Evolutionary conservation across 129 eudicot species (phyloP).

Genomic region (Arctium minus): DNA sequence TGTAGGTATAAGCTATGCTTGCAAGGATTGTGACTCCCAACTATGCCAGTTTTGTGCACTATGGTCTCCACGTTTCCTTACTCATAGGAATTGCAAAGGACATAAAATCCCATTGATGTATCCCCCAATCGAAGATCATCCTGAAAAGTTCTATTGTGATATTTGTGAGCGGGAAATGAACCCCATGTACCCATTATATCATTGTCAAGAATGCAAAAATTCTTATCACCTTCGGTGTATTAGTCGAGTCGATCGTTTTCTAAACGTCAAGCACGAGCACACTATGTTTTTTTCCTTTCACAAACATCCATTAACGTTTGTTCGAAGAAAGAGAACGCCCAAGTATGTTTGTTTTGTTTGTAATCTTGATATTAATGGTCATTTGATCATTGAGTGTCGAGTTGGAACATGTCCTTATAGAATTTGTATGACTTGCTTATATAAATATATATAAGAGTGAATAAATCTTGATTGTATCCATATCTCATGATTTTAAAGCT

Average conservation of each 20-base stretch:
- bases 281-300: neutral
- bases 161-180: slow-evolving; percentile 1
- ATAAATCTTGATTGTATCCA: too few relatives aligned
- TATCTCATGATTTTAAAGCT: too few relatives aligned
- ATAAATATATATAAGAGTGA: too few relatives aligned
- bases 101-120: slow-evolving; percentile 1
- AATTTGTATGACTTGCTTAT: too few relatives aligned
- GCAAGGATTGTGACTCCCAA: neutral
- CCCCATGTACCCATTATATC: neutral
- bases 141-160: slow-evolving; percentile 6
- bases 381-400: neutral
- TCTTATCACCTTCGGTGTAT: neutral
- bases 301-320: slow-evolving; percentile 4
- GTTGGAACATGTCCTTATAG: neutral
- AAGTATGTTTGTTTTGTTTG: neutral
- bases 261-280: too few relatives aligned
- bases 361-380: slow-evolving; percentile 1
- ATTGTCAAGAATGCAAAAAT: slow-evolving; percentile 7
- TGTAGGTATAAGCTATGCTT: neutral
- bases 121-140: neutral
- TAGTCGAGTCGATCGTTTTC: neutral
- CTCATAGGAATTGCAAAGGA: slow-evolving; percentile 20
- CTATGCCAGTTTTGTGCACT: neutral
- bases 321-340: neutral
- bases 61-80: neutral